Base-by-base conservation (phyloP, 2,329 filamentous ascomycete genomes). In the Periconia macrospinosa region DNA sequence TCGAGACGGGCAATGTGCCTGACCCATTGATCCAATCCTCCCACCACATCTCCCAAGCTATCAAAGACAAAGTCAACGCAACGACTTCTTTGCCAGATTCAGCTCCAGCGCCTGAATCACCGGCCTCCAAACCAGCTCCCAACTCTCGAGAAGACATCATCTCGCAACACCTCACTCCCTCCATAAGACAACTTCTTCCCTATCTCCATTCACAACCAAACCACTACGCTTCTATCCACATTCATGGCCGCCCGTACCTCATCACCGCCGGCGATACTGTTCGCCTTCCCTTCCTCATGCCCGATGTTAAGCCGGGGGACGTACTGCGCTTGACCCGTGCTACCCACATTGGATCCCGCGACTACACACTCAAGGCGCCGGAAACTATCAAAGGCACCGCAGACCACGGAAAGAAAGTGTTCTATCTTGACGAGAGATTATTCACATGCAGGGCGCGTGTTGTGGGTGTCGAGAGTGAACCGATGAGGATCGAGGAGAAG, bases 371-470 rank as follows among this genome's bases (percentile, higher is more conserved):
- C 59, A 90, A 92, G 74, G 77, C 79, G 1, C 62, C 71, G 0
- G 71, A 68, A 51, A 27, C 64, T 6, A 47, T 64, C 50, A 72
- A 64, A 55, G 70, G 66, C 13, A 69, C 59, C 23, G 56, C 61
- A 15, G 72, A 73, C 47, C 61, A 61, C 37, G 56, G 55, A 13
- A 68, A 72, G 58, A 73, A 77, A 45, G 71, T 75, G 37, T 75
- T 76, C 35, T 93, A 89, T 70, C 77, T 97, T 57, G 92, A 97
- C 72, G 88, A 93, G 74, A 78, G 86, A 50, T 75, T 96, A 53
- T 97, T 92, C 67, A 88, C 90, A 71, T 96, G 92, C 75, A 84
- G 92, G 54, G 91, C 92, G 15, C 85, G 87, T 33, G 92, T 99
- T 23, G 82, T 94, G 58, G 93, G 92, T 6, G 85, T 89, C 7